A percentile compares a stretch with the other conserved stretches of the same genome.
Evolutionary conservation across 2,329 filamentous ascomycete species (phyloP).

Genomic region (Stylonectria norvegica): DNA sequence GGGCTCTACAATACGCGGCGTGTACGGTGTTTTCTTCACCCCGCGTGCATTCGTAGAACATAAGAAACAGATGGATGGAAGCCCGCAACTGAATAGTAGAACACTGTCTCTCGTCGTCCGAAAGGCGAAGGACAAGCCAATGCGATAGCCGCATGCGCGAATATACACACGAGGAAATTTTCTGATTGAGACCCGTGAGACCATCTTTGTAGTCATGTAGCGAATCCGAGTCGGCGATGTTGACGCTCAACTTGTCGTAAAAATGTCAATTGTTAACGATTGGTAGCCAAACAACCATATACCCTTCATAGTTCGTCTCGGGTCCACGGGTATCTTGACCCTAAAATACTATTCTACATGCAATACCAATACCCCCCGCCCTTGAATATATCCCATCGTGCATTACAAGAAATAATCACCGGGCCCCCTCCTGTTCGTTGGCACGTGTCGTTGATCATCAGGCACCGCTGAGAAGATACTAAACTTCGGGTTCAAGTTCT

Average conservation of each 20-base stretch:
- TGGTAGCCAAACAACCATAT: slow-evolving; percentile 27
- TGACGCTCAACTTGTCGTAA: too few relatives aligned
- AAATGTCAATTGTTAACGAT: slow-evolving; percentile 17
- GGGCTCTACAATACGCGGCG: too few relatives aligned
- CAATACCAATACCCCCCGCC: slow-evolving; percentile 26
- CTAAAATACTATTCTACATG: slow-evolving; percentile 43
- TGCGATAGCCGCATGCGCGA: too few relatives aligned
- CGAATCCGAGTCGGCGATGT: not conserved
- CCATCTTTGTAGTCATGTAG: too few relatives aligned
- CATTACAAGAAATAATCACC: slow-evolving; percentile 67
- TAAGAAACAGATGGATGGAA: too few relatives aligned
- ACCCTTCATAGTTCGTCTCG: slow-evolving; percentile 30
- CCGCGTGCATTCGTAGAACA: too few relatives aligned
- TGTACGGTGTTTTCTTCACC: too few relatives aligned
- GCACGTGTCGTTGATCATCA: slow-evolving; percentile 76
- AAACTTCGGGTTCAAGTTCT: slow-evolving; percentile 84
- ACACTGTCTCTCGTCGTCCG: too few relatives aligned
- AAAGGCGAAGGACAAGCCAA: too few relatives aligned
- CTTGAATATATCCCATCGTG: slow-evolving; percentile 24
- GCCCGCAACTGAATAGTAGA: too few relatives aligned
- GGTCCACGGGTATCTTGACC: slow-evolving; percentile 41
- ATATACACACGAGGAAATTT: too few relatives aligned
- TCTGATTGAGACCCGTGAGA: too few relatives aligned
- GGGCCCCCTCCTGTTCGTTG: slow-evolving; percentile 64
- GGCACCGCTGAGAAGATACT: slow-evolving; percentile 90